Evolutionary conservation across 169 alveolate species (phyloP).

Genomic region (Plasmodium coatneyi): DNA sequence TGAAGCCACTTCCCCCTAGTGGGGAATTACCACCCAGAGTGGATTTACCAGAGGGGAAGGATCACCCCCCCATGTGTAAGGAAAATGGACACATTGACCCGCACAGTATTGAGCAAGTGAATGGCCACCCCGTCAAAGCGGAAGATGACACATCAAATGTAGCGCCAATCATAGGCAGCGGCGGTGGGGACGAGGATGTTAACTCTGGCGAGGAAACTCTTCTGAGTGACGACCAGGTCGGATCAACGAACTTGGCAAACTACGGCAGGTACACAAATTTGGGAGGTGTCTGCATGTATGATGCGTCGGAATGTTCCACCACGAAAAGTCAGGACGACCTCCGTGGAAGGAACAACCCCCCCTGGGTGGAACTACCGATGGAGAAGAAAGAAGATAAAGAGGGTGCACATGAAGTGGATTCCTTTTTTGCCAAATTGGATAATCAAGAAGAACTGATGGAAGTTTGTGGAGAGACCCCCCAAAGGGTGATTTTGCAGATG

Average conservation of each 20-base stretch:
- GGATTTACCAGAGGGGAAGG: not conserved
- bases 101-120: not conserved
- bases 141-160: not conserved
- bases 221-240: not conserved
- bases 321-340: not conserved
- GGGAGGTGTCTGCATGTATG: not conserved
- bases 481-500: not conserved
- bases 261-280: not conserved
- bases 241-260: not conserved
- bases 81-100: not conserved
- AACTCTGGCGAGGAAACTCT: not conserved
- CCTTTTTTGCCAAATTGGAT: not conserved
- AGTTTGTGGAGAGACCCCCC: not conserved
- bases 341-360: not conserved
- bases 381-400: conserved; percentile 4
- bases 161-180: not conserved
- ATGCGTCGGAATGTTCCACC: not conserved
- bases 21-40: not conserved
- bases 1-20: conserved; percentile 2
- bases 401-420: not conserved
- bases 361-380: not conserved
- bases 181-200: not conserved
- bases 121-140: not conserved
- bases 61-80: not conserved
- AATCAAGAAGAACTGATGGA: not conserved